These are phyloP conservation scores for Paradendryphiella salina DNA, from an alignment of 2,329 filamentous ascomycete species.

Conservation along the genomic window DNA sequence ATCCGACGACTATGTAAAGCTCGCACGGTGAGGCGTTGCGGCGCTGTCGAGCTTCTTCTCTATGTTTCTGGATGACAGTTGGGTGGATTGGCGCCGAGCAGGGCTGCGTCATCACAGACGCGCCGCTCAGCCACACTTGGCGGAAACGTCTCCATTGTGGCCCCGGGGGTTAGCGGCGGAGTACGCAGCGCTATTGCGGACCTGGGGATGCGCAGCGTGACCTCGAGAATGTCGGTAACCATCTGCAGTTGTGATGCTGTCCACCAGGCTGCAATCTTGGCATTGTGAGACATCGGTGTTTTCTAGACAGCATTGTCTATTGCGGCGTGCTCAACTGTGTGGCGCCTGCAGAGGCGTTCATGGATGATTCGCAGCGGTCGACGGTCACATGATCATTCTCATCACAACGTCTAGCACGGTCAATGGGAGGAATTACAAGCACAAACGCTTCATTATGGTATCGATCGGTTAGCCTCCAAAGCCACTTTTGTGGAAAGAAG, in stretches of 20 bases:
- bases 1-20: neutral
- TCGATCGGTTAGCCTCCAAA: slow-evolving; percentile 14
- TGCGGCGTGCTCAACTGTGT: too few species aligned
- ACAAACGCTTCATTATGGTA: slow-evolving; percentile 17
- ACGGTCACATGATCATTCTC: neutral
- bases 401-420: neutral
- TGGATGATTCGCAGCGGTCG: too few species aligned
- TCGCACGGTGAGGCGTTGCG: neutral
- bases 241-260: too few species aligned
- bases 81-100: slow-evolving; percentile 13
- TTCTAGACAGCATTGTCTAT: too few species aligned
- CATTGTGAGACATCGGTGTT: too few species aligned
- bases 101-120: slow-evolving; percentile 13
- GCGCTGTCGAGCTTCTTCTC: neutral
- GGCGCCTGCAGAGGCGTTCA: too few species aligned
- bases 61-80: neutral
- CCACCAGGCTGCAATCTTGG: too few species aligned
- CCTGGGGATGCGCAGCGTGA: neutral
- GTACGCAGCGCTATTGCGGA: neutral
- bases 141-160: neutral
- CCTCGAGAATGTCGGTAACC: neutral
- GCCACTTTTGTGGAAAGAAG: slow-evolving; percentile 28
- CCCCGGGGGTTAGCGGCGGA: slow-evolving; percentile 1
- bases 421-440: neutral
- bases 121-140: slow-evolving; percentile 13